Base-by-base conservation (phyloP, 805 yeast species). In the Torulaspora quercuum region DNA sequence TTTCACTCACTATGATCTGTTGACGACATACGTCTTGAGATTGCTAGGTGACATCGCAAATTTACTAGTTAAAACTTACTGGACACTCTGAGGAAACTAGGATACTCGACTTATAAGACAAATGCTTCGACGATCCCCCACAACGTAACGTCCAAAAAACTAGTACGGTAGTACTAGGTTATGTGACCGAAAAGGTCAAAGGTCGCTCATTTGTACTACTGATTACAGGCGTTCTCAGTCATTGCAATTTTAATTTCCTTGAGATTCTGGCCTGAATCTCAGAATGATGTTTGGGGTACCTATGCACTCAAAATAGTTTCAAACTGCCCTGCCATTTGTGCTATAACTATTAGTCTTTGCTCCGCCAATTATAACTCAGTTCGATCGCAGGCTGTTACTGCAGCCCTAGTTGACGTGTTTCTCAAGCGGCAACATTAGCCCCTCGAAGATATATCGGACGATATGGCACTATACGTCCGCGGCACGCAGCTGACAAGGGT, bases 401-500 rank as follows among this genome's bases (percentile, higher is more conserved):
- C 85, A 0, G 78, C 87, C 0, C 39, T 81, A 30, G 79, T 75
- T 51, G 82, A 80, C 49, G 78, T 80, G 68, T 72, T 69, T 75
- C 75, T 1, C 88, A 82, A 52, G 64, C 75, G 0, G 81, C 78
- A 57, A 65, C 12, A 76, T 82, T 31, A 61, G 73, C 7, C 62
- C 76, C 3, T 62, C 78, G 6, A 74, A 80, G 48, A 68, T 82
- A 5, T 82, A 81, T 56, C 57, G 79, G 70, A 68, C 27, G 89
- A 82, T 51, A 63, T 61, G 26, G 89, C 89, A 1, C 50, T 68
- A 21, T 82, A 82, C 51, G 67, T 67, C 25, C 58, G 70, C 14
- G 90, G 88, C 44, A 41, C 46, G 9, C 64, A 53, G 13, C 60
- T 73, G 42, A 61, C 69, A 32, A 64, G 61, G 0, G 44, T 68